Evolutionary conservation across 2,329 filamentous ascomycete genomes (phyloP), one percentile per base, ranked within the genome.

Genomic region (Chrysoporthe deuterocubensis): DNA sequence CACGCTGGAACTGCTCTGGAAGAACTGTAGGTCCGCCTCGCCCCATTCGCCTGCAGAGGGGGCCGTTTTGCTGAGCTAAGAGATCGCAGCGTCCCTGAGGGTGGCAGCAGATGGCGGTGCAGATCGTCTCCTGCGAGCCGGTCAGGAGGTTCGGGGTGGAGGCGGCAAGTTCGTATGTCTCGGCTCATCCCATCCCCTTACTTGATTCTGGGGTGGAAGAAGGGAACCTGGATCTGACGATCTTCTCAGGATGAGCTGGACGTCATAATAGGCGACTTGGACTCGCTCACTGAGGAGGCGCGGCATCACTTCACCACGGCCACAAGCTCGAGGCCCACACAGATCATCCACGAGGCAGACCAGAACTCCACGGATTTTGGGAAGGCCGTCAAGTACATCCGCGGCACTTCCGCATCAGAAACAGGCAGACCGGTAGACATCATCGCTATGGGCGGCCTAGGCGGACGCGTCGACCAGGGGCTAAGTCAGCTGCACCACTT

Each of bases 41-140:
- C 32, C n/a, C 4, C 14, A 37, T n/a, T 62, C 26, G 16, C 37
- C 63, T 14, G 18, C 18, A 13, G 26, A 37, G 26, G 32, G 54
- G 8, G 52, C 32, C 9, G 32, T 26, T 4, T 42, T 44, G 4
- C 42, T 26, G n/a, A 46, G 14, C 67, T 69, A 42, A 71, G 57
- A 13, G 7, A 40, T 11, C 26, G 32, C 26, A 92, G 90, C 92
- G 64, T 81, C 80, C 32, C 85, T 90, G 70, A 87, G 86, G 34
- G 84, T 98, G 64, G 97, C 94, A 68, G 96, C 94, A 40, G 96
- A 99, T 80, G 96, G 94, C 66, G 96, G 94, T 34, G 94, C 94
- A 58, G 97, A 98, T 75, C 85, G 88, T 48, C 84, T 97, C 78
- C 80, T 83, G 67, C 76, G 83, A 43, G 77, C 83, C 5, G 71